A percentile compares a stretch with the other conserved stretches of the same genome.
Conservation (phyloP, 345 rosid genomes). For the Boechera divaricarpa region DNA sequence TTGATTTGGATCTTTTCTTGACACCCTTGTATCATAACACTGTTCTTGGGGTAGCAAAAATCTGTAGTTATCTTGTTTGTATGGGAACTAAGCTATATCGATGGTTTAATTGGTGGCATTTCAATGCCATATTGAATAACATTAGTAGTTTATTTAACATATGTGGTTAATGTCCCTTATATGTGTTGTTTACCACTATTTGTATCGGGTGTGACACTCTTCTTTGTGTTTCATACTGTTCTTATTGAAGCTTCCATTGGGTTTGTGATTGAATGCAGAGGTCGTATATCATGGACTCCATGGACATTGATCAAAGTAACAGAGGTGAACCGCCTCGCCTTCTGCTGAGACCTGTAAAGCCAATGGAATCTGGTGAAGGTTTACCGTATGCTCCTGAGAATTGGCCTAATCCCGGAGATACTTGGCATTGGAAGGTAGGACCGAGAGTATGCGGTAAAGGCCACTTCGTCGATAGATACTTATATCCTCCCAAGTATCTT, state of each 20-base stretch:
- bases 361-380: constrained; percentile 61
- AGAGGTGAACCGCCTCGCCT: constrained; percentile 31
- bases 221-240: constrained; percentile 12
- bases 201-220: neutral
- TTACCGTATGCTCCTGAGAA: constrained; percentile 74
- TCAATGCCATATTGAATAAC: neutral
- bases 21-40: neutral
- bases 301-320: constrained; percentile 47
- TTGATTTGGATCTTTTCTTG: neutral
- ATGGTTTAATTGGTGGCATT: neutral
- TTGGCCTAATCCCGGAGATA: constrained; percentile 72
- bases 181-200: too few relatives aligned
- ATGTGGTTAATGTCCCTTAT: neutral
- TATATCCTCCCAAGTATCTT: constrained; percentile 68
- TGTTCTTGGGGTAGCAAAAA: neutral
- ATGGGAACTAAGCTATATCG: neutral
- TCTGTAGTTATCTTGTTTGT: neutral
- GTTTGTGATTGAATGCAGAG: constrained; percentile 36
- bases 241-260: constrained; percentile 10
- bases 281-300: constrained; percentile 40
- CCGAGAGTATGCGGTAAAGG: constrained; percentile 52
- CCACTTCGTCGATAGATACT: constrained; percentile 59
- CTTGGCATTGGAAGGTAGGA: constrained; percentile 75
- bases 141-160: neutral
- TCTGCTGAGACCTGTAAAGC: constrained; percentile 50